These are phyloP conservation scores for Rhytidiadelphus loreus DNA, from an alignment of 225 moss, liverwort and hornwort genomes.

Conservation along the genomic window DNA sequence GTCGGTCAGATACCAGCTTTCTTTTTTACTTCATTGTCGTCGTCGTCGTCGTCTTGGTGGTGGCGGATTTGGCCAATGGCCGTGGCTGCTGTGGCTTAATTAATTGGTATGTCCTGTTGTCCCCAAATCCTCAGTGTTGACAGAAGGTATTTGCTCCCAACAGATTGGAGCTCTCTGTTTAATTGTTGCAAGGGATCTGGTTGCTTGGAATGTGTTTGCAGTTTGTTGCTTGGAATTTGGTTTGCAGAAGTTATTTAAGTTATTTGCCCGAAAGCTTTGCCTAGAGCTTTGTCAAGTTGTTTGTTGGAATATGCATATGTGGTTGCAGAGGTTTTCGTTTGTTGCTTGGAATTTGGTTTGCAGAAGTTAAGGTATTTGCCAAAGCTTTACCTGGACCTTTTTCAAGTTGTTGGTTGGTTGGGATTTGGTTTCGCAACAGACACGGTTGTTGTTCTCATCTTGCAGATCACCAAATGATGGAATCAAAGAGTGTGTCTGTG, in stretches of 20 bases:
- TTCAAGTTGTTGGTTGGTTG: not conserved
- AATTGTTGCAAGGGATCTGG: not conserved
- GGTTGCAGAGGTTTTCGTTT: not conserved
- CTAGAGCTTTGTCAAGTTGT: not conserved
- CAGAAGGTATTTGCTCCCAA: not conserved
- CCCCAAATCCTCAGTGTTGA: not conserved
- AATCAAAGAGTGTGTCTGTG: not conserved
- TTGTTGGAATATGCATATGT: not conserved
- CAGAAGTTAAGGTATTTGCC: not conserved
- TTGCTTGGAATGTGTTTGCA: not conserved
- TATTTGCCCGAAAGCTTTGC: not conserved
- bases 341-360: not conserved
- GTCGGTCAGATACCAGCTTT: not conserved
- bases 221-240: not conserved
- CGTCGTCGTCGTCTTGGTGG: not conserved
- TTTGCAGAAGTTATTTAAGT: not conserved
- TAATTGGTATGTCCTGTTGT: not conserved
- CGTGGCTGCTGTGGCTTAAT: not conserved
- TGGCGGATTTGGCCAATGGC: too few species aligned
- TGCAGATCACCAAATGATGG: not conserved
- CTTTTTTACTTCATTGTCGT: not conserved
- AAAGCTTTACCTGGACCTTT: not conserved
- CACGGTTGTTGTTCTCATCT: not conserved
- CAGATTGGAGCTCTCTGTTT: not conserved
- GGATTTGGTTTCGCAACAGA: not conserved